Evolutionary conservation across 805 yeast genomes (phyloP).

Genomic region (Wickerhamomyces bisporus): DNA sequence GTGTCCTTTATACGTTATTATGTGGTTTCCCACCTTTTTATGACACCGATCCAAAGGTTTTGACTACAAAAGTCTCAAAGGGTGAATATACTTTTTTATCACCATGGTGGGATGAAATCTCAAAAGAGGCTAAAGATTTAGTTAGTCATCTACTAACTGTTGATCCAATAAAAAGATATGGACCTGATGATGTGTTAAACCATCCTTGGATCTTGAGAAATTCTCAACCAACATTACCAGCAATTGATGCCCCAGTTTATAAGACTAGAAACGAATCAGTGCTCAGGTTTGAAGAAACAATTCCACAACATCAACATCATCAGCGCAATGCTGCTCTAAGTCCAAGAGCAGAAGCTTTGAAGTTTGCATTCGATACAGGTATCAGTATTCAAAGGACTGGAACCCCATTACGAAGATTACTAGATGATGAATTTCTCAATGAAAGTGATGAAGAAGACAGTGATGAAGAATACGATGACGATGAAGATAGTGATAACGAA

Average conservation of each 20-base stretch:
- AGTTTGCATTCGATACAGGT: slow-evolving; percentile 82
- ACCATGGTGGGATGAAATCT: slow-evolving; percentile 91
- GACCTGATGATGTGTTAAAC: slow-evolving; percentile 66
- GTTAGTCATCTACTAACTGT: slow-evolving; percentile 75
- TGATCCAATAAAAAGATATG: slow-evolving; percentile 73
- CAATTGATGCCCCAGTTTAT: slow-evolving; percentile 39
- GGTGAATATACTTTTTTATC: slow-evolving; percentile 69
- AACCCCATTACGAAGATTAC: slow-evolving; percentile 19
- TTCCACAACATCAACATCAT: slow-evolving; percentile 13
- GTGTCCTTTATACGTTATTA: slow-evolving; percentile 85
- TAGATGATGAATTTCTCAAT: slow-evolving; percentile 24
- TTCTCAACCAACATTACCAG: slow-evolving; percentile 33
- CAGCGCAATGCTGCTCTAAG: slow-evolving; percentile 32
- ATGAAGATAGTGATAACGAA: slow-evolving; percentile 7
- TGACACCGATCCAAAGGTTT: slow-evolving; percentile 67
- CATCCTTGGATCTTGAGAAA: slow-evolving; percentile 76
- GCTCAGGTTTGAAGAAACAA: slow-evolving; percentile 24
- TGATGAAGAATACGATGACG: slow-evolving; percentile 3
- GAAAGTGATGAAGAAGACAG: slow-evolving; percentile 20
- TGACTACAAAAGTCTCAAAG: slow-evolving; percentile 61
- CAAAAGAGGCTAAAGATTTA: slow-evolving; percentile 83
- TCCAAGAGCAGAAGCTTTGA: slow-evolving; percentile 75
- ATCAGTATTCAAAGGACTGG: slow-evolving; percentile 71
- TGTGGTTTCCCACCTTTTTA: slow-evolving; percentile 99
- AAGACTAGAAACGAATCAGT: slow-evolving; percentile 16